Conservation (phyloP, 73 alveolate species). For the Paramecium biaurelia region DNA sequence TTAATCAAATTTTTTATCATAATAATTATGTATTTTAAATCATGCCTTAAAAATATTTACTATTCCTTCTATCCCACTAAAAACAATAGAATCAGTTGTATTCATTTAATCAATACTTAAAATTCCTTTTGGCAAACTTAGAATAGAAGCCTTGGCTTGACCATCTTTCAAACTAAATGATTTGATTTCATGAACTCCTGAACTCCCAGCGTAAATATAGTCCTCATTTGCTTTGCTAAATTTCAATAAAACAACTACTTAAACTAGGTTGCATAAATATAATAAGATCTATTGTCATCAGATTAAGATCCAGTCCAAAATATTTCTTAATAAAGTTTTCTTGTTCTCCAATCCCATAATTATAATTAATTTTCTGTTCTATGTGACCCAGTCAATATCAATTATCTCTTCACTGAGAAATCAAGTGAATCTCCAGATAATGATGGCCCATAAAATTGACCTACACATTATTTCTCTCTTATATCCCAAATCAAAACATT, state of each 20-base stretch:
- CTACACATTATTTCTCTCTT: slow-evolving; percentile 84
- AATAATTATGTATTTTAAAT: not conserved
- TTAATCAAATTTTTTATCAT: not conserved
- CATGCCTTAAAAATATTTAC: not conserved
- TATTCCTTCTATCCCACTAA: slow-evolving; percentile 85
- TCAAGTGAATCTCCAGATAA: slow-evolving; percentile 96
- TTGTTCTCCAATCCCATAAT: slow-evolving; percentile 74
- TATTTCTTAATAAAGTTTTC: slow-evolving; percentile 65
- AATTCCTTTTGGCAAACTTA: slow-evolving; percentile 48
- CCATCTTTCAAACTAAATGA: slow-evolving; percentile 27
- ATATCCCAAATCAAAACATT: slow-evolving; percentile 90
- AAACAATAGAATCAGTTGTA: slow-evolving; percentile 66
- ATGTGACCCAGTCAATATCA: slow-evolving; percentile 73
- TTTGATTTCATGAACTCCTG: slow-evolving; percentile 64
- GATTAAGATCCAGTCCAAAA: slow-evolving; percentile 67
- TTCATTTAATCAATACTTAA: slow-evolving; percentile 74
- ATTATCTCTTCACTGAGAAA: slow-evolving; percentile 30
- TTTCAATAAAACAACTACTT: not conserved
- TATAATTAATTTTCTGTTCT: slow-evolving; percentile 72
- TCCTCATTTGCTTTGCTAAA: slow-evolving; percentile 51
- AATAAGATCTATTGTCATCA: slow-evolving; percentile 12
- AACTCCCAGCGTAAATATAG: slow-evolving; percentile 63
- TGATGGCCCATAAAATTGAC: slow-evolving; percentile 91
- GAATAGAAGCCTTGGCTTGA: slow-evolving; percentile 8
- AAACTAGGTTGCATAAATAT: slow-evolving; percentile 57